Evolutionary conservation across 1,284 basidiomycete genomes (phyloP), one percentile per base, ranked within the genome.

Genomic region (Boletus holoroseus): DNA sequence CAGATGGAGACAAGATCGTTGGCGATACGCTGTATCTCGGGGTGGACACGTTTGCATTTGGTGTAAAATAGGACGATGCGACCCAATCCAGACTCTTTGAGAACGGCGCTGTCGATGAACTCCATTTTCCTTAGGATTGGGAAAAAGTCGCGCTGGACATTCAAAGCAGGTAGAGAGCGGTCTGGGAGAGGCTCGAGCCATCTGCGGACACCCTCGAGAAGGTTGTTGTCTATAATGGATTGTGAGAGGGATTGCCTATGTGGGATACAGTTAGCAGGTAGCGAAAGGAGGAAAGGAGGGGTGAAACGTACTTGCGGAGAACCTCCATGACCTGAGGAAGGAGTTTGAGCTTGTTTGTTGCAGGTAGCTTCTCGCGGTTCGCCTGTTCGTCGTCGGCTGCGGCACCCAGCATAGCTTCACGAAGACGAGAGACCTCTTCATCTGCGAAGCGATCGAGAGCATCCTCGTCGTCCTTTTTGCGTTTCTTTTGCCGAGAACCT

Each of bases 171-270:
- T 5, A 99, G 79, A 2, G 92, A 94, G 45, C 81, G 82, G 72
- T 97, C 94, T 0, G 88, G 89, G 9, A 98, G 81, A 1, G 96
- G 95, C 63, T 99, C 95, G 4, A 99, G 83, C 93, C 94, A 99
- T 35, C 82, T 76, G 49, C 83, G 80, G 49, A 99, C 93, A 3
- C 88, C 93, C 61, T 94, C 91, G 26, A 99, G 78, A 31, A 98
- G 76, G 58, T 95, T 94, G 69, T 94, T 94, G 72, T 99, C 96
- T 54, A 94, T 81, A 62, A 98, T 96, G 3, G 93, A 91, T 61
- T 96, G 91, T 31, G 88, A 85, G 12, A 96, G 79, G 3, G 91
- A 85, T 26, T 83, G 81, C 69, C 89, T 93, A 60, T n/a, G 20
- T 7, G n/a, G 9, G 27, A 39, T 24, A 20, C 15, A 13, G 24